Evolutionary conservation across 768 basidiomycete species (phyloP), one percentile per base, ranked within the genome.

Genomic region (Termitomyces eurrhizus): DNA sequence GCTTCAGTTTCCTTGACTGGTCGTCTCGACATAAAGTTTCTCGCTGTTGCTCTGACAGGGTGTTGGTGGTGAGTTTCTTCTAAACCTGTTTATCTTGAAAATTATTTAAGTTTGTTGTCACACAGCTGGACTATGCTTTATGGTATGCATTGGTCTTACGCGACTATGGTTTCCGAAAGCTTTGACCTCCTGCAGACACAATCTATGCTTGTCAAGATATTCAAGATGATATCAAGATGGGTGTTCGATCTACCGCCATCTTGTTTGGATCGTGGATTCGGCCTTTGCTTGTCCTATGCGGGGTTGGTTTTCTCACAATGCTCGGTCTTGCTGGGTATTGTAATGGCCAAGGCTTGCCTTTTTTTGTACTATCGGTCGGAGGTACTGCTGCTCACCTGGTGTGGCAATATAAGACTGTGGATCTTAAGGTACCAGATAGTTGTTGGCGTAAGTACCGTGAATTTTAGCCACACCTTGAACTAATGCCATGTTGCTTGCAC

Each of bases 201-300:
- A 66, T 69, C 61, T 92, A 93, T 68, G 90, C 88, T 18, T 90
- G 88, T 69, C 83, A 91, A 76, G 91, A 93, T 71, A 86, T 87
- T 58, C 72, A 78, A 58, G 91, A 92, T 73, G 90, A 92, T 70
- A 71, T 86, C 44, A 80, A 83, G 54, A 85, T 83, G 58, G 88
- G 87, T n/a, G 84, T 92, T 44, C 83, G 85, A 62, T 92, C 89
- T 7, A 92, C 88, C 29, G 90, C 91, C 0, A 80, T 92, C 48
- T 78, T 89, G 14, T 90, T 89, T 67, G 88, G 86, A 14, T 71
- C 76, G 3, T 78, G 80, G 71, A 83, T 89, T 36, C 77, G 82
- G 2, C 79, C 83, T 0, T 75, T 89, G 60, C 78, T 90, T 41
- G 69, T 81, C 12, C 59, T 67, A 39, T 85, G 87, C 65, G 83